Conservation (phyloP, 345 rosid species). For the Turnera subulata region DNA sequence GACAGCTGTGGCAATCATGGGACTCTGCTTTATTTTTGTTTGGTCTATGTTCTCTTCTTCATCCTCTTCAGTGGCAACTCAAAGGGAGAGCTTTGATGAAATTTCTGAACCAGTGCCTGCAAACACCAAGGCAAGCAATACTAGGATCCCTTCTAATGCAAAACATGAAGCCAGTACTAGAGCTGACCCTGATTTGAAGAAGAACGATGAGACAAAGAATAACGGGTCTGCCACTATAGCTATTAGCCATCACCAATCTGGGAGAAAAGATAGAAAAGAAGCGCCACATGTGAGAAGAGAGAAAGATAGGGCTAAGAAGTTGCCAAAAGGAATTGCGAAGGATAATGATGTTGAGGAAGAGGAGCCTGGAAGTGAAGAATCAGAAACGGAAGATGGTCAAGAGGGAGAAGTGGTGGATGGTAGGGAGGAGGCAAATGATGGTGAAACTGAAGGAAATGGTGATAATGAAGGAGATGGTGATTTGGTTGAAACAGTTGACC, state of each 20-base stretch:
- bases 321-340: slow-evolving; percentile 31
- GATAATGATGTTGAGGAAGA: slow-evolving; percentile 36
- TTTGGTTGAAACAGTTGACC: slow-evolving; percentile 38
- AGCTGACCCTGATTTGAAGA: slow-evolving; percentile 29
- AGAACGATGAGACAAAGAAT: slow-evolving; percentile 35
- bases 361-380: slow-evolving; percentile 44
- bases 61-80: slow-evolving; percentile 55
- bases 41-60: slow-evolving; percentile 77
- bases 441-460: slow-evolving; percentile 40
- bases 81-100: slow-evolving; percentile 83
- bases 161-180: slow-evolving; percentile 27
- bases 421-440: slow-evolving; percentile 41
- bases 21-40: slow-evolving; percentile 75
- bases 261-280: slow-evolving; percentile 36
- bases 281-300: slow-evolving; percentile 32
- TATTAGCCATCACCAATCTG: slow-evolving; percentile 41
- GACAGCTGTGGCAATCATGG: slow-evolving; percentile 65
- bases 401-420: slow-evolving; percentile 50
- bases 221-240: slow-evolving; percentile 38
- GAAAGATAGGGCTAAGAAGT: slow-evolving; percentile 29
- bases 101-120: slow-evolving; percentile 73
- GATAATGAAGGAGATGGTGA: slow-evolving; percentile 41
- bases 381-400: slow-evolving; percentile 37
- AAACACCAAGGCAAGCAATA: slow-evolving; percentile 23
- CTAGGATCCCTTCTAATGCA: slow-evolving; percentile 9